Evolutionary conservation across 2,329 filamentous ascomycete genomes (phyloP).

Genomic region (Metarhizium robertsii): DNA sequence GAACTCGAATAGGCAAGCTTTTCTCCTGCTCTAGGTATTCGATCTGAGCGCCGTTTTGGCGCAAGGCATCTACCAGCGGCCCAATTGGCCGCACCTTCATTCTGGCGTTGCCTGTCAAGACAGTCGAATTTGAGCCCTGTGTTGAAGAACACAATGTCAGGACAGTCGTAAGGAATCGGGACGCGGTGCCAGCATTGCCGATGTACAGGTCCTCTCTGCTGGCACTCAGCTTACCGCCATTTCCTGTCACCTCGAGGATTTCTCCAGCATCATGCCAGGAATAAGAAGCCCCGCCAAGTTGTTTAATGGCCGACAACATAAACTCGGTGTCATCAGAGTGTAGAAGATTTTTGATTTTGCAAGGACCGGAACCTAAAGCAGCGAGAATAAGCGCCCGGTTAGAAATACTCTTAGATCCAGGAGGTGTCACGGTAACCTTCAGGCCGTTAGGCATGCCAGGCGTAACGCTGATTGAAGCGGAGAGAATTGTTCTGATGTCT

Average conservation of each 20-base stretch:
- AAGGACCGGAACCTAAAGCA: slow-evolving; percentile 76
- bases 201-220: slow-evolving; percentile 75
- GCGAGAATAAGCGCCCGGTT: slow-evolving; percentile 93
- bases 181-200: slow-evolving; percentile 93
- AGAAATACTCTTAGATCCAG: slow-evolving; percentile 95
- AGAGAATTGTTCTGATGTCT: slow-evolving; percentile 74
- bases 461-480: slow-evolving; percentile 63
- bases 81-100: slow-evolving; percentile 97
- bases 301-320: slow-evolving; percentile 87
- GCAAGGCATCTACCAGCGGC: slow-evolving; percentile 81
- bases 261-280: slow-evolving; percentile 94
- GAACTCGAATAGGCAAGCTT: slow-evolving; percentile 75
- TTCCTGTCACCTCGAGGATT: slow-evolving; percentile 79
- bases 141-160: slow-evolving; percentile 70
- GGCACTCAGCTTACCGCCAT: slow-evolving; percentile 75
- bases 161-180: slow-evolving; percentile 88
- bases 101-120: slow-evolving; percentile 85
- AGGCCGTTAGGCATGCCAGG: slow-evolving; percentile 60
- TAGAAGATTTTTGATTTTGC: slow-evolving; percentile 81
- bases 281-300: slow-evolving; percentile 79
- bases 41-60: slow-evolving; percentile 76
- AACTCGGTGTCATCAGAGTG: slow-evolving; percentile 96
- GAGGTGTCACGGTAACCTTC: slow-evolving; percentile 71
- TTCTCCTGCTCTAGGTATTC: slow-evolving; percentile 77
- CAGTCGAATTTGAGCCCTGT: slow-evolving; percentile 50